phyloP scores from a whole-genome alignment of 768 basidiomycete species.

The Leccinum uliginosum region DNA sequence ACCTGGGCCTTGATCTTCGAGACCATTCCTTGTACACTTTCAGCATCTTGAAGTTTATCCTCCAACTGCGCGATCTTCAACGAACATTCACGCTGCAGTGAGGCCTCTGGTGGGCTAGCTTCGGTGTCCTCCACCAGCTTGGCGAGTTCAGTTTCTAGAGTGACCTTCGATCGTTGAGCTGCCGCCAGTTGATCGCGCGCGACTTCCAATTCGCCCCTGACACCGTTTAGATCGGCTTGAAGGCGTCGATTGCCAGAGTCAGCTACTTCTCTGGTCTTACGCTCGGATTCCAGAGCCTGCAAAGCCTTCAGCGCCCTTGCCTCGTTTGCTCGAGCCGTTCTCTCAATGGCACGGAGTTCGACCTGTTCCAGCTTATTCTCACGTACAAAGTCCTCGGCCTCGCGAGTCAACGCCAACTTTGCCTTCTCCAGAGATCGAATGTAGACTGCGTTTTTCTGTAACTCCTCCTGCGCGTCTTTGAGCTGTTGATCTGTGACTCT shows the following conservation, averaged over 20 bases:
- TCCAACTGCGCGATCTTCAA: conserved; percentile 59
- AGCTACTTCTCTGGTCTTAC: conserved; percentile 57
- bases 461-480: conserved; percentile 71
- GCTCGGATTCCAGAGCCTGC: conserved; percentile 63
- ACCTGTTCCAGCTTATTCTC: conserved; percentile 69
- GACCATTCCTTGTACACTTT: conserved; percentile 45
- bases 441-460: conserved; percentile 67
- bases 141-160: conserved; percentile 63
- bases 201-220: conserved; percentile 54
- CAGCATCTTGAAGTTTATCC: conserved; percentile 53
- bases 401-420: conserved; percentile 65
- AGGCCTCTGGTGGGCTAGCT: conserved; percentile 48
- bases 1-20: conserved; percentile 57
- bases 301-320: conserved; percentile 53
- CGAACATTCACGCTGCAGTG: conserved; percentile 62
- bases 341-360: conserved; percentile 66
- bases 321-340: conserved; percentile 57
- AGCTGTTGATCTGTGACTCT: conserved; percentile 90
- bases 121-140: conserved; percentile 60
- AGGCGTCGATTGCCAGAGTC: conserved; percentile 59
- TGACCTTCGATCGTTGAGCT: conserved; percentile 58
- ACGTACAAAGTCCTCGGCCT: conserved; percentile 77
- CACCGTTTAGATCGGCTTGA: conserved; percentile 55
- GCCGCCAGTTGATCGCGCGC: conserved; percentile 48
- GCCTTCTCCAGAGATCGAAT: conserved; percentile 87